phyloP scores from a whole-genome alignment of 1,284 basidiomycete genomes.

The Agroathelia rolfsii region DNA sequence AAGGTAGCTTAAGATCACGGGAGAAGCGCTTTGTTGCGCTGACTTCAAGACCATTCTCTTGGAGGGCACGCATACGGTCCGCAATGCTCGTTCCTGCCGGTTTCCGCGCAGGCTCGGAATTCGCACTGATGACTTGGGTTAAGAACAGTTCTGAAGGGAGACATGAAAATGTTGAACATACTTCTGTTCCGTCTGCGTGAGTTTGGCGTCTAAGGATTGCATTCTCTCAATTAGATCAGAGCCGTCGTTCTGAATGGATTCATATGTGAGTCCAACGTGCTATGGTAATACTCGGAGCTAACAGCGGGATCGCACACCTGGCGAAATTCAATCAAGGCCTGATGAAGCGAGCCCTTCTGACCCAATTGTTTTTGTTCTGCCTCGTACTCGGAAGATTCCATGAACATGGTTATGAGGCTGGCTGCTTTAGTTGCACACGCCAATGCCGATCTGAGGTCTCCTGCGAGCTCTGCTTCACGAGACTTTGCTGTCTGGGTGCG shows the following conservation, averaged over 20 bases:
- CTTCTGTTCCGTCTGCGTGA: slow-evolving; percentile 47
- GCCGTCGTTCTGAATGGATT: slow-evolving; percentile 35
- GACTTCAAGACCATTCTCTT: slow-evolving; percentile 50
- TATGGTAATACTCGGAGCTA: slow-evolving; percentile 7
- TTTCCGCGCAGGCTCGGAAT: slow-evolving; percentile 27
- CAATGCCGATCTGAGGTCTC: slow-evolving; percentile 51
- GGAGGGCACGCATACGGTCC: slow-evolving; percentile 63
- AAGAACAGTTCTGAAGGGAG: slow-evolving; percentile 10
- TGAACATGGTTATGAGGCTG: slow-evolving; percentile 41
- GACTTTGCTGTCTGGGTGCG: slow-evolving; percentile 42
- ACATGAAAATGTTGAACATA: slow-evolving; percentile 21
- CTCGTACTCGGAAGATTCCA: slow-evolving; percentile 49
- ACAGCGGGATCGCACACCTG: slow-evolving; percentile 40
- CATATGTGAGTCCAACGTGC: slow-evolving; percentile 13
- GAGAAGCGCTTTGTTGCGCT: slow-evolving; percentile 43
- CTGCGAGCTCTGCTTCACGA: slow-evolving; percentile 38
- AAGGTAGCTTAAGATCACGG: slow-evolving; percentile 28
- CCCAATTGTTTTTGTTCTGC: slow-evolving; percentile 33
- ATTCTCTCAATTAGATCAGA: slow-evolving; percentile 37
- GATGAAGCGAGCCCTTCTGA: slow-evolving; percentile 39
- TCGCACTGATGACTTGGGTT: slow-evolving; percentile 11
- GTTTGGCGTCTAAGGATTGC: slow-evolving; percentile 44
- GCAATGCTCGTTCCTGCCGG: slow-evolving; percentile 53
- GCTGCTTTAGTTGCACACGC: slow-evolving; percentile 50
- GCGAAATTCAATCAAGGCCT: slow-evolving; percentile 50